Percentiles rank a stretch among this genome's conserved stretches.
Conservation (phyloP, 202 grass and related monocot genomes). For the Zizania palustris region DNA sequence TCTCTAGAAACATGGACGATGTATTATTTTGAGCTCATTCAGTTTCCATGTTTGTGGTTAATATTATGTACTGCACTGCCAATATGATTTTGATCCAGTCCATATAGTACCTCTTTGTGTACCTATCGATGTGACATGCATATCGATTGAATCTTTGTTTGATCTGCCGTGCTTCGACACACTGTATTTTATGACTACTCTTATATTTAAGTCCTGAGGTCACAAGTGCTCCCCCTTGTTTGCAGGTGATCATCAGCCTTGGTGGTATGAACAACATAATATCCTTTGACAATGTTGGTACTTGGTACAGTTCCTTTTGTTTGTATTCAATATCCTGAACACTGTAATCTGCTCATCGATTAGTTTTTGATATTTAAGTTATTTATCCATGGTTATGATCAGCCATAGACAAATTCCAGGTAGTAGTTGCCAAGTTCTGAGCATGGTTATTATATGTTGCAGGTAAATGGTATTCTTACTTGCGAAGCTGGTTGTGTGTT, state of each 20-base stretch:
- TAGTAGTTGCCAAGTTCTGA: constrained; percentile 42
- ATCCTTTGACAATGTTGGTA: constrained; percentile 83
- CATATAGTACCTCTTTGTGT: not conserved
- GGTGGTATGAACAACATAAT: constrained; percentile 80
- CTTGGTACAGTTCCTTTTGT: constrained; percentile 49
- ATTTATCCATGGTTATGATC: constrained; percentile 12
- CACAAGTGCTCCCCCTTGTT: constrained; percentile 24
- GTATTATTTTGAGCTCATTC: not conserved
- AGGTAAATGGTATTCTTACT: constrained; percentile 97
- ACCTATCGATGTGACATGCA: not conserved
- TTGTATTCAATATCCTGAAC: constrained; percentile 24
- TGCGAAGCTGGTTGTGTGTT: constrained; percentile 92
- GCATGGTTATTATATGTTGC: constrained; percentile 50
- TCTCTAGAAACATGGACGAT: not conserved
- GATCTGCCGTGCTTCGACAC: constrained; percentile 7
- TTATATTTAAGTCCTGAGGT: constrained; percentile 30
- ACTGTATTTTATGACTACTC: constrained; percentile 22
- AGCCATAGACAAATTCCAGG: constrained; percentile 27
- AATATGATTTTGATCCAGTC: not conserved
- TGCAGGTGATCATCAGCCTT: constrained; percentile 85
- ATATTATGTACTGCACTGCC: not conserved
- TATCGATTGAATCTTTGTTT: not conserved
- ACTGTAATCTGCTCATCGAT: not conserved
- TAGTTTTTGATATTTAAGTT: constrained; percentile 27
- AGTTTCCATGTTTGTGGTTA: constrained; percentile 10